A percentile compares a stretch with the other conserved stretches of the same genome.
Conservation (phyloP, 2,329 filamentous ascomycete genomes). For the Fusarium keratoplasticum region DNA sequence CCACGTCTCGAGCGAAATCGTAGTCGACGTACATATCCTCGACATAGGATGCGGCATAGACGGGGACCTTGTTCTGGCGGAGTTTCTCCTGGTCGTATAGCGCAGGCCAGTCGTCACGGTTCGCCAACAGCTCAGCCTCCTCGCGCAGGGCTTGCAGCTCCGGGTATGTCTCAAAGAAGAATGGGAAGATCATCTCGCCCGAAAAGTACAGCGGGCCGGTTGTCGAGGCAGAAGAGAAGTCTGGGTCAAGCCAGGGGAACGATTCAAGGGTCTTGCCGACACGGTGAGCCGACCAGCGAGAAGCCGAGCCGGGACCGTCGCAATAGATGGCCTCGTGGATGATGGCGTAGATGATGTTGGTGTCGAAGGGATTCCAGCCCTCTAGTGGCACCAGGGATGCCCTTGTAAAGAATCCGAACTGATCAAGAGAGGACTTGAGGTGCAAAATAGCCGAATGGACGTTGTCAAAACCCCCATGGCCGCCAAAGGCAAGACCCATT, state of each 20-base stretch:
- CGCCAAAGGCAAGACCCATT: constrained; percentile 81
- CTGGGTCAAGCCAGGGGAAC: constrained; percentile 64
- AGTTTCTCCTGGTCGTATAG: constrained; percentile 83
- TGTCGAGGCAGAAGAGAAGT: constrained; percentile 39
- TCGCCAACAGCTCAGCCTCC: constrained; percentile 78
- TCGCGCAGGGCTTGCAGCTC: constrained; percentile 78
- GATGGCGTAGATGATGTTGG: constrained; percentile 84
- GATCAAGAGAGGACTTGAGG: constrained; percentile 77
- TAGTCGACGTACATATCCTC: constrained; percentile 96
- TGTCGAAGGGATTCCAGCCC: constrained; percentile 75
- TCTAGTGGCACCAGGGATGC: constrained; percentile 78
- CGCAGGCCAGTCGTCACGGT: constrained; percentile 75
- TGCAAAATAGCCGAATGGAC: constrained; percentile 81
- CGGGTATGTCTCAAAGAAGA: constrained; percentile 83
- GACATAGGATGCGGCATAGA: constrained; percentile 85
- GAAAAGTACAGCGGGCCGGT: constrained; percentile 78
- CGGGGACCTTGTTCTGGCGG: constrained; percentile 81
- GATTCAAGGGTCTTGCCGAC: constrained; percentile 62
- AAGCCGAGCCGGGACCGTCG: constrained; percentile 69
- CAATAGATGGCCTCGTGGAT: constrained; percentile 92
- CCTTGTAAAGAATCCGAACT: constrained; percentile 80
- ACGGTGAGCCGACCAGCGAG: constrained; percentile 80
- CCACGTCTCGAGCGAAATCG: constrained; percentile 78
- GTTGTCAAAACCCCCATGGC: constrained; percentile 79
- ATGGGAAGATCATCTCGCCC: constrained; percentile 91